A percentile compares a stretch with the other conserved stretches of the same genome.
Evolutionary conservation across 208 protist genomes (phyloP).

Genomic region (Leishmania tarentolae): DNA sequence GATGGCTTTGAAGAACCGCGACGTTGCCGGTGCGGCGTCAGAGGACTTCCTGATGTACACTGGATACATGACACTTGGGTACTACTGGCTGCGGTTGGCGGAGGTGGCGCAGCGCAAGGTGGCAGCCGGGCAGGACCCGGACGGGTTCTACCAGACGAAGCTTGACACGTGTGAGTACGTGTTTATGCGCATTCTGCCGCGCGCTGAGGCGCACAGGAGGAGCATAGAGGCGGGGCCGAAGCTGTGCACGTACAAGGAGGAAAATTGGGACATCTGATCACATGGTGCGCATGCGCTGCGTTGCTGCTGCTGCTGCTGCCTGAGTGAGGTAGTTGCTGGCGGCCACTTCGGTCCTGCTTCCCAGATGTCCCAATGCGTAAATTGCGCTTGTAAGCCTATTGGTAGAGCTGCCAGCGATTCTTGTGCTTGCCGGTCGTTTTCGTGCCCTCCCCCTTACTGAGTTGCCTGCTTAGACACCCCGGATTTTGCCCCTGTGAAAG

Average conservation of each 20-base stretch:
- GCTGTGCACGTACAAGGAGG: constrained; percentile 50
- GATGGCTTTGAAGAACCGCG: constrained; percentile 44
- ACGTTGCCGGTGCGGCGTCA: constrained; percentile 47
- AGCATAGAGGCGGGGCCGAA: constrained; percentile 51
- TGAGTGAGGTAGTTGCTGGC: neutral
- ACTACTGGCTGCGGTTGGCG: constrained; percentile 90
- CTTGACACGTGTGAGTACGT: constrained; percentile 74
- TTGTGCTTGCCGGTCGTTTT: neutral
- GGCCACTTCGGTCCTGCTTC: neutral
- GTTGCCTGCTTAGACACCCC: neutral
- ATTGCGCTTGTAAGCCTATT: neutral
- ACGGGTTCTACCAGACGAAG: constrained; percentile 86
- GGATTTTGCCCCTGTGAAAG: neutral
- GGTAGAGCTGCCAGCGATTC: neutral
- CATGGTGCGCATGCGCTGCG: neutral
- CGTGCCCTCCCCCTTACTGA: neutral
- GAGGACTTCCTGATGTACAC: constrained; percentile 86
- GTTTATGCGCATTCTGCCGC: constrained; percentile 74
- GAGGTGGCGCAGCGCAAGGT: constrained; percentile 67
- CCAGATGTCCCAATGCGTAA: neutral
- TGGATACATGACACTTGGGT: constrained; percentile 77
- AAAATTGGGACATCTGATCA: constrained; percentile 52
- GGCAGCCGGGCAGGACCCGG: constrained; percentile 50
- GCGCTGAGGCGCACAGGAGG: constrained; percentile 54
- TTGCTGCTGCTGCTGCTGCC: neutral